Conservation (phyloP, 176 grass and related monocot species). For the Carex myosuroides region DNA sequence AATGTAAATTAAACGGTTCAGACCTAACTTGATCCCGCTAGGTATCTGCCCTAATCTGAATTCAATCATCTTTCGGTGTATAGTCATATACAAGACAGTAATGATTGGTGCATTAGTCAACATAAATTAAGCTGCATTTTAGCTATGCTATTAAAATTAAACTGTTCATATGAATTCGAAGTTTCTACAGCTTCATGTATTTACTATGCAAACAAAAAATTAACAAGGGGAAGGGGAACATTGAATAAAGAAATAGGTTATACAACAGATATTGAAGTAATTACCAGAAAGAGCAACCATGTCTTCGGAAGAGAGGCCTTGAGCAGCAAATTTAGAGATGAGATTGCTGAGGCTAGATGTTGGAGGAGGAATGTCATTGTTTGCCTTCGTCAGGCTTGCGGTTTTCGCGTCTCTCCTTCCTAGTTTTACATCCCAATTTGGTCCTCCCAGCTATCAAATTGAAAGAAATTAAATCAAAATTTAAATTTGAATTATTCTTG, state of each 20-base stretch:
- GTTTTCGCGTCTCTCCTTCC: slow-evolving; percentile 49
- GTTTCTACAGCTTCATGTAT: background rate
- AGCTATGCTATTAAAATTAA: background rate
- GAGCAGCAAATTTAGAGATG: slow-evolving; percentile 37
- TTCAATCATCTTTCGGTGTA: background rate
- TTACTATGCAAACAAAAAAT: background rate
- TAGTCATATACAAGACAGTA: background rate
- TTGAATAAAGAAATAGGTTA: background rate
- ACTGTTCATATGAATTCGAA: background rate
- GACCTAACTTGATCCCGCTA: background rate
- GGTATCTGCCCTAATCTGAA: background rate
- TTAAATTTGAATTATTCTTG: background rate
- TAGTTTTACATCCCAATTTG: slow-evolving; percentile 50
- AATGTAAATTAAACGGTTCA: too few relatives aligned
- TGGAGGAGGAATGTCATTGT: slow-evolving; percentile 52
- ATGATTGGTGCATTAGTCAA: background rate
- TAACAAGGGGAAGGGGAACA: background rate
- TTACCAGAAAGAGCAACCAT: slow-evolving; percentile 60
- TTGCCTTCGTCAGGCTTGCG: slow-evolving; percentile 46
- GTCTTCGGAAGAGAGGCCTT: slow-evolving; percentile 49
- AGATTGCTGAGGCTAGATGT: slow-evolving; percentile 38
- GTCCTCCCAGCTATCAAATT: slow-evolving; percentile 36
- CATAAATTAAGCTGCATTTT: background rate
- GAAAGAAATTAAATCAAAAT: background rate
- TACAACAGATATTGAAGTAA: background rate